Conservation (phyloP, 164 flowering plant species). For the Vitis riparia region DNA sequence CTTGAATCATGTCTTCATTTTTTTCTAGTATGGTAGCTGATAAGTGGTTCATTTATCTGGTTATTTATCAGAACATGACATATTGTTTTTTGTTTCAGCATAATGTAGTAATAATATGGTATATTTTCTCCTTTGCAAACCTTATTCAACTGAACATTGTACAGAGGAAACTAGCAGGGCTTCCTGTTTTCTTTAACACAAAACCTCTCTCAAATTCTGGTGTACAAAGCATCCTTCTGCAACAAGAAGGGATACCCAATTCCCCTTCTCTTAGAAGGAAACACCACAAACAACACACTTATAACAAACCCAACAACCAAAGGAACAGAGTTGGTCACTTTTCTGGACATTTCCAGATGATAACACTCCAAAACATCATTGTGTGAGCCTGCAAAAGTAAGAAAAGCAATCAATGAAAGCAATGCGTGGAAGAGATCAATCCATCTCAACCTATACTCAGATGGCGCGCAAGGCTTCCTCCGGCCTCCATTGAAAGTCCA, state of each 20-base stretch:
- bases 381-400: slow-evolving; percentile 45
- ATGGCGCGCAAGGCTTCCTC: slow-evolving; percentile 36
- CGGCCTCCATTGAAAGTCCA: slow-evolving; percentile 53
- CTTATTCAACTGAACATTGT: too few relatives aligned
- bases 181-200: neutral
- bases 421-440: slow-evolving; percentile 46
- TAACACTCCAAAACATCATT: slow-evolving; percentile 48
- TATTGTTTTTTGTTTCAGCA: too few relatives aligned
- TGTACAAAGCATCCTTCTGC: slow-evolving; percentile 34
- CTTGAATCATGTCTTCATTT: slow-evolving; percentile 27
- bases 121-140: too few relatives aligned
- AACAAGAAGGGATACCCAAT: slow-evolving; percentile 69
- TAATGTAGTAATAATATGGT: too few relatives aligned
- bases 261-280: slow-evolving; percentile 61
- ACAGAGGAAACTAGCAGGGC: too few relatives aligned
- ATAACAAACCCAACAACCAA: slow-evolving; percentile 52
- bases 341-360: slow-evolving; percentile 32
- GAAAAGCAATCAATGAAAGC: slow-evolving; percentile 46
- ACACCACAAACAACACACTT: slow-evolving; percentile 50
- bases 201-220: slow-evolving; percentile 15
- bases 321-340: slow-evolving; percentile 51
- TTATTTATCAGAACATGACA: neutral
- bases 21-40: neutral
- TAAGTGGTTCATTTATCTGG: neutral
- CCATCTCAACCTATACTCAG: slow-evolving; percentile 50